A percentile compares a stretch with the other conserved stretches of the same genome.
These are phyloP conservation scores for Monosporascus sp. DNA, from an alignment of 2,329 filamentous ascomycete species.

Conservation along the genomic window DNA sequence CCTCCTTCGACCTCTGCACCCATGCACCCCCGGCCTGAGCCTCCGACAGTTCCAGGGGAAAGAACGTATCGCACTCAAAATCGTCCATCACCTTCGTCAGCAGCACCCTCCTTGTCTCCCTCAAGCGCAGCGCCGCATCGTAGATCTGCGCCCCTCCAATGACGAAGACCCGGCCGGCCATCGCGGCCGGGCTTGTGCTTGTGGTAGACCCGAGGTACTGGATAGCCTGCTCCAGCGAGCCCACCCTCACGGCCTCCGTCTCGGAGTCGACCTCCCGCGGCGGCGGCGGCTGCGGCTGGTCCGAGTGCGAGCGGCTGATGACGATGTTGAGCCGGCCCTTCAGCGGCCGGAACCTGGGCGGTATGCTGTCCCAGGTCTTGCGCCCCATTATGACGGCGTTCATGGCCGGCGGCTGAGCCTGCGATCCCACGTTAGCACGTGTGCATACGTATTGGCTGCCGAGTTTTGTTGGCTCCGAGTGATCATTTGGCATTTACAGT, in stretches of 20 bases:
- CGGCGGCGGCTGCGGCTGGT: slow-evolving; percentile 9
- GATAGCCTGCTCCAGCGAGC: slow-evolving; percentile 55
- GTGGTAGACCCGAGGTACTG: slow-evolving; percentile 30
- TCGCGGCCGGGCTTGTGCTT: slow-evolving; percentile 20
- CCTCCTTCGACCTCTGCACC: slow-evolving; percentile 44
- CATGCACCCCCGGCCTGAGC: slow-evolving; percentile 39
- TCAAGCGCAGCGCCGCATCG: slow-evolving; percentile 56
- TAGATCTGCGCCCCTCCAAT: slow-evolving; percentile 92
- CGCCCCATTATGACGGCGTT: slow-evolving; percentile 95
- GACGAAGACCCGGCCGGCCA: slow-evolving; percentile 64
- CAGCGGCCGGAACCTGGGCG: slow-evolving; percentile 70
- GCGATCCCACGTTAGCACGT: background rate
- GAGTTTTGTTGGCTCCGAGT: no score
- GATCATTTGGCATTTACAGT: slow-evolving; percentile 24
- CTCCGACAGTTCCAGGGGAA: slow-evolving; percentile 53
- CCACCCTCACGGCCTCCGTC: slow-evolving; percentile 51
- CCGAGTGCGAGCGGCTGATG: slow-evolving; percentile 52
- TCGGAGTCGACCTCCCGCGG: slow-evolving; percentile 12
- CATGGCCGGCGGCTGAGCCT: slow-evolving; percentile 29
- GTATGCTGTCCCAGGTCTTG: slow-evolving; percentile 94
- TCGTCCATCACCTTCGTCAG: slow-evolving; percentile 64
- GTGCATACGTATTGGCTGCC: background rate
- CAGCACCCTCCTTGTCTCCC: slow-evolving; percentile 56
- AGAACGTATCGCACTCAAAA: slow-evolving; percentile 73
- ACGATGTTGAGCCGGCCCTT: slow-evolving; percentile 77